These are phyloP conservation scores for Neurospora crassa DNA, from an alignment of 2,329 filamentous ascomycete genomes.

Conservation along the genomic window DNA sequence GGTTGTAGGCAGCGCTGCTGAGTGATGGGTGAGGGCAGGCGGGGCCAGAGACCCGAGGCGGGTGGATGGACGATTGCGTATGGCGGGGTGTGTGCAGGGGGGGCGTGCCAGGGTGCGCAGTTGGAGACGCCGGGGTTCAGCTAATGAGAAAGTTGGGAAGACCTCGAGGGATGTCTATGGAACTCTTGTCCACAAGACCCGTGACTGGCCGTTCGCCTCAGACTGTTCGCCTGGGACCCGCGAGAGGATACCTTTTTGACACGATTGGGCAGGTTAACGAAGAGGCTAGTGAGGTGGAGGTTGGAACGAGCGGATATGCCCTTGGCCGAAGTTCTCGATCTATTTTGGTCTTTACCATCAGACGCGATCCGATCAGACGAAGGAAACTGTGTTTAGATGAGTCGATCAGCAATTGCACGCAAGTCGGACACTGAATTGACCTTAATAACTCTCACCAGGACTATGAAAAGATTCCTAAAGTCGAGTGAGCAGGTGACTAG, in stretches of 20 bases:
- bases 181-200: not conserved
- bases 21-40: not conserved
- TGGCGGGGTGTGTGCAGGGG: not conserved
- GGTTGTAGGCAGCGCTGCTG: not conserved
- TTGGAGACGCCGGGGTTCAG: not conserved
- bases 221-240: not conserved
- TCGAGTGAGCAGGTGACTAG: too few relatives aligned
- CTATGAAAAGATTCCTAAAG: too few relatives aligned
- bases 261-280: conserved; percentile 7
- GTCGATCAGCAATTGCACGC: not conserved
- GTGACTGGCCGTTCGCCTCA: not conserved
- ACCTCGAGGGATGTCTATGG: not conserved
- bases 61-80: not conserved
- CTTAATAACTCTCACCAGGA: not conserved
- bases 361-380: conserved; percentile 1
- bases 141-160: not conserved
- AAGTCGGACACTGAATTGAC: not conserved
- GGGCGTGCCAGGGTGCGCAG: not conserved
- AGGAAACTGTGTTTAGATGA: not conserved
- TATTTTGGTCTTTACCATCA: not conserved
- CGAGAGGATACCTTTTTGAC: not conserved
- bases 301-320: not conserved
- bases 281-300: conserved; percentile 6
- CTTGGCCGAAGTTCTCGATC: not conserved
- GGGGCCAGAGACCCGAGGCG: not conserved